Base-by-base conservation (phyloP, 2,329 filamentous ascomycete genomes). In the Colletotrichum kahawae region DNA sequence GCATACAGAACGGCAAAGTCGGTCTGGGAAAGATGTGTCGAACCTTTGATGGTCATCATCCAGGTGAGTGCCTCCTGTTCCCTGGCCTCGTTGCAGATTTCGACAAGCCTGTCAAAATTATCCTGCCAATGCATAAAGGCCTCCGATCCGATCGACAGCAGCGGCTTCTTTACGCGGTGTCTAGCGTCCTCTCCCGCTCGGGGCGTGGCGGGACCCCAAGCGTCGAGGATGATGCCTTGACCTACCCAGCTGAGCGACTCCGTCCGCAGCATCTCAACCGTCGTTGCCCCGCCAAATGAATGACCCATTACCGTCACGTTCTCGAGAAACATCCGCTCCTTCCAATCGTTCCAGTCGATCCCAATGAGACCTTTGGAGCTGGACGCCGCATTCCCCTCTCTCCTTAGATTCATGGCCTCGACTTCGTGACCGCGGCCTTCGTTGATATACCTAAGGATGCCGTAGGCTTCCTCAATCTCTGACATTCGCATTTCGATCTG, bases 41-140 rank as follows among this genome's bases (percentile, higher is more conserved):
- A 92, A 31, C 92, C 92, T 48, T 86, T 84, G 66, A 89, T 85
- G 31, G 88, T 87, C 79, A 89, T 82, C 82, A 90, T 87, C 88
- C 88, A 90, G 60, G 85, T 86, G 2, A 85, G 82, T 3, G 82
- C 82, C 13, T 86, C 86, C 10, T 87, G 84, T 12, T 85, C 85
- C 51, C 84, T 86, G 5, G 86, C 89, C 82, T 94, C 91, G 29
- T 88, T 83, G 80, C 91, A 90, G 18, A 94, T 84, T 1, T 85
- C 84, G 76, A 89, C 86, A 12, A 93, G 87, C 43, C 89, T 86
- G 54, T 90, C 83, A 79, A 92, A 93, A 76, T 93, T 94, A 4
- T 87, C 85, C 27, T 89, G 87, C 92, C 92, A 94, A 82, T 93
- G 92, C 86, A 93, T 93, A 83, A 94, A 94, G 0, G 91, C 92